Evolutionary conservation across 768 basidiomycete species (phyloP), one percentile per base, ranked within the genome.

Genomic region (Russula griseocarnosa): DNA sequence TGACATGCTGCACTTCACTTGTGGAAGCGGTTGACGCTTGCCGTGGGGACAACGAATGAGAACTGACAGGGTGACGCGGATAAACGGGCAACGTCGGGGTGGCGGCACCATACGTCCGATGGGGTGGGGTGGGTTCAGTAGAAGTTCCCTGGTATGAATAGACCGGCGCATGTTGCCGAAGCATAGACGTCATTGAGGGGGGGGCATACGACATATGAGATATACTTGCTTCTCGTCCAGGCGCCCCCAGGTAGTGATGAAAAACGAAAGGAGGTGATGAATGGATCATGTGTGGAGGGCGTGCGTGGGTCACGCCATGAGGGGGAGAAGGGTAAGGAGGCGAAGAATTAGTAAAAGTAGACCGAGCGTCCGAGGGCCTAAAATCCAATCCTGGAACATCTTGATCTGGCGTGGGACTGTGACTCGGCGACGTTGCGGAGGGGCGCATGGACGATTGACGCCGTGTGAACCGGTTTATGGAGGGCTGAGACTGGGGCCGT

Each of bases 121-220:
- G 69, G 36, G 70, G 65, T 8, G 77, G 70, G 49, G 61, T 50
- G 28, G 70, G 71, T 34, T 80, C 76, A 1, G 75, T 68, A 3
- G 77, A 71, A 55, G 73, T 76, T 2, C 70, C 66, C 51, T 73
- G 76, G 67, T 75, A 80, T n/a, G 68, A 56, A 63, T 77, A 80
- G 26, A 79, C 72, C 9, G 79, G 75, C 4, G 73, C 69, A 40
- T 74, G 75, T 55, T 70, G 63, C 44, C 68, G 72, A 58, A 79
- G 71, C 71, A 82, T 75, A 53, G 79, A 72, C 58, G 71, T 72
- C 74, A 62, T 75, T 2, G 71, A 65, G n/a, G 69, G 61, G 44
- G 70, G 54, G 18, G 66, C 54, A 55, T 70, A 69, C 20, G 66
- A 58, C 59, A 71, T 67, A 63, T 66, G 66, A 2, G 38, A 61